Conservation (phyloP, 345 rosid genomes). For the Boechera divaricarpa region DNA sequence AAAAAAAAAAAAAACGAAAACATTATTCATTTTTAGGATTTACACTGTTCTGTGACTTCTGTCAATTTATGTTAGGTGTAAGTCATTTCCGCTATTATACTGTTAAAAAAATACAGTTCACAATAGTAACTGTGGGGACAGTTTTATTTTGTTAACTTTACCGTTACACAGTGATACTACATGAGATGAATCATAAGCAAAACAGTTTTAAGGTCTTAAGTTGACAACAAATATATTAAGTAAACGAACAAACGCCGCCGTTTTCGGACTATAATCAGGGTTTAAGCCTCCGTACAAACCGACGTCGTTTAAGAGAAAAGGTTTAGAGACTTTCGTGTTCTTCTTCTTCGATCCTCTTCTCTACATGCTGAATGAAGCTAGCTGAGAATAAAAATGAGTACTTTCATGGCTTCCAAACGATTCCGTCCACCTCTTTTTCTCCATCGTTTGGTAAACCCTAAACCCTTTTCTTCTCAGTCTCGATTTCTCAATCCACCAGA, state of each 20-base stretch:
- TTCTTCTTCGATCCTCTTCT: conserved; percentile 24
- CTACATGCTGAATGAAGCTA: neutral
- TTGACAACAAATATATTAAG: too few species aligned
- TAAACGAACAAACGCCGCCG: too few species aligned
- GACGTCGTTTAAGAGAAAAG: neutral
- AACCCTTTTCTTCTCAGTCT: conserved; percentile 49
- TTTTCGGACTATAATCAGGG: too few species aligned
- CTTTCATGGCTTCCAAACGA: conserved; percentile 17
- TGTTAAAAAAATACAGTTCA: neutral
- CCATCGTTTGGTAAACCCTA: conserved; percentile 23
- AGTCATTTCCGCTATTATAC: neutral
- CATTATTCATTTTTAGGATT: conserved; percentile 22
- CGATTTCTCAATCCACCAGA: conserved; percentile 13
- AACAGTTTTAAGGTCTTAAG: neutral
- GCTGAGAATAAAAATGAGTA: conserved; percentile 8
- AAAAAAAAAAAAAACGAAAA: neutral
- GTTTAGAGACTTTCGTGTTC: neutral
- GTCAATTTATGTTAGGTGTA: conserved; percentile 26
- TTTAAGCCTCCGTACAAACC: too few species aligned
- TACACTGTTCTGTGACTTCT: neutral
- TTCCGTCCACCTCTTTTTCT: neutral
- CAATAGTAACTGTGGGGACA: neutral
- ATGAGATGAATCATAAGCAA: neutral
- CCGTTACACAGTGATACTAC: neutral
- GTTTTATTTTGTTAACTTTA: neutral